phyloP scores from a whole-genome alignment of 2,329 filamentous ascomycete genomes.

The Exophiala bonariae region DNA sequence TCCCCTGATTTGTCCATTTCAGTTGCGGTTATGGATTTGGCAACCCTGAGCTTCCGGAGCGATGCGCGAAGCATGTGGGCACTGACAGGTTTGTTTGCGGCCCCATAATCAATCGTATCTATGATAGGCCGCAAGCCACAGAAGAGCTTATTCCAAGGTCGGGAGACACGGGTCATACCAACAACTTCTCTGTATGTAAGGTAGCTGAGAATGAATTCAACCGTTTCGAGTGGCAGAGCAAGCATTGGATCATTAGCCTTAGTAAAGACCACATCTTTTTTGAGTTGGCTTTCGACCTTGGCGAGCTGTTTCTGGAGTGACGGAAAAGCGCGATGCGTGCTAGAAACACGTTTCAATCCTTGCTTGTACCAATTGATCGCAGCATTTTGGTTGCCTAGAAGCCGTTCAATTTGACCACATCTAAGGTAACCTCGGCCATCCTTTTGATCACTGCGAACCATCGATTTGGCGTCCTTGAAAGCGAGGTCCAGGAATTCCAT shows the following conservation, averaged over 20 bases:
- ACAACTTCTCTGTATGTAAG: constrained; percentile 54
- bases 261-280: constrained; percentile 29
- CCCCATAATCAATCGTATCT: constrained; percentile 52
- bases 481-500: constrained; percentile 51
- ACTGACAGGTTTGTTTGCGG: constrained; percentile 43
- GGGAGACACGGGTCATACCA: constrained; percentile 55
- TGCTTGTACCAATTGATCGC: constrained; percentile 59
- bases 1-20: no score
- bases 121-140: constrained; percentile 51
- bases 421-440: constrained; percentile 61
- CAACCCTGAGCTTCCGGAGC: constrained; percentile 37
- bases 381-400: constrained; percentile 51
- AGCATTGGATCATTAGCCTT: constrained; percentile 50
- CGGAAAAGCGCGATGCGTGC: constrained; percentile 30
- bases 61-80: constrained; percentile 31
- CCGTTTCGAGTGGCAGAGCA: constrained; percentile 55
- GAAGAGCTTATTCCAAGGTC: constrained; percentile 55
- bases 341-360: constrained; percentile 54
- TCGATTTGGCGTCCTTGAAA: constrained; percentile 56
- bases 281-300: constrained; percentile 48
- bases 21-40: constrained; percentile 15
- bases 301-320: constrained; percentile 13
- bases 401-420: constrained; percentile 47
- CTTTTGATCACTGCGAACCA: constrained; percentile 52
- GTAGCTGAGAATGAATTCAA: constrained; percentile 51